Base-by-base conservation (phyloP, 768 basidiomycete species). In the Tulasnella sp. region DNA sequence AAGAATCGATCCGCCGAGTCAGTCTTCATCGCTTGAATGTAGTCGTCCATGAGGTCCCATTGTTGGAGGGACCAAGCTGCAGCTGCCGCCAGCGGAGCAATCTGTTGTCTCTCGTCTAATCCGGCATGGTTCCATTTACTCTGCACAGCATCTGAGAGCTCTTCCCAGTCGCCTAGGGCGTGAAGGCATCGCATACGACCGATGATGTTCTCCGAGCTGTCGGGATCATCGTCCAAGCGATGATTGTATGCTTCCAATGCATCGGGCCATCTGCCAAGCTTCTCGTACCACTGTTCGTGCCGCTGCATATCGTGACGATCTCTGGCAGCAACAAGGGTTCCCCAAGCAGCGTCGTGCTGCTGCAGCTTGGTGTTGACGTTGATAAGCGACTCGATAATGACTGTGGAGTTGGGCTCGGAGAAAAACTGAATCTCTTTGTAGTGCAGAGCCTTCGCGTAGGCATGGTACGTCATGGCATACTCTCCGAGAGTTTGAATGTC, bases 391-490 rank as follows among this genome's bases (percentile, higher is more conserved):
- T 98, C 95, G 75, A 99, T 92, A 67, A 96, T 93, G 34, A 89
- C 85, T 0, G 94, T 89, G 0, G 92, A 93, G 2, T 78, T 79
- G 0, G 93, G 90, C 77, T 96, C 95, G 5, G 90, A 88, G 78
- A 97, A 96, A 80, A 92, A 98, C 80, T 99, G 96, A 40, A 95
- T 85, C 77, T 99, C 97, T 79, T 98, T 98, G 83, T 98, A 99
- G 79, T 99, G 97, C 34, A 99, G 84, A 0, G 96, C 95, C 79
- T 98, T 98, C 3, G 97, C 97, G 76, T 94, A 98, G 0, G 95
- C 95, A 79, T 93, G 90, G 79, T 91, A 94, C 75, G 90, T 90
- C 82, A 92, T 87, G 0, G 97, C 95, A 77, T 95, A 94, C 77
- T 95, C 92, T 41, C 96, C 97, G 16, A 98, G 86, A 14, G 92